Base-by-base conservation (phyloP, 2,329 filamentous ascomycete genomes). In the Hypoxylon sp. region DNA sequence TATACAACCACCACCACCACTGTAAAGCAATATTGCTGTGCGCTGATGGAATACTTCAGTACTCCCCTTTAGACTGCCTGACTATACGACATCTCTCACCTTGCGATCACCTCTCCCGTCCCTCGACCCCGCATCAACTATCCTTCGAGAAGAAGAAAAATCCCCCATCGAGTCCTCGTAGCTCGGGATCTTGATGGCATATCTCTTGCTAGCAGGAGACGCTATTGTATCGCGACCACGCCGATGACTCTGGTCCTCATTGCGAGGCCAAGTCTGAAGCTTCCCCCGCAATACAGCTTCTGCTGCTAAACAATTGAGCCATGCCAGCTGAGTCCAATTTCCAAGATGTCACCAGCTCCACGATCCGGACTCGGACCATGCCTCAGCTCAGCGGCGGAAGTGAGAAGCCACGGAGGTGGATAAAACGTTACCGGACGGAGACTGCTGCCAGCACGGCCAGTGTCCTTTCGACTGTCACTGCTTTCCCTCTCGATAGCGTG, bases 401-500 rank as follows among this genome's bases (percentile, higher is more conserved):
- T 72, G 76, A 77, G 71, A 75, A 76, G 70, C 74, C 74, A 74
- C 74, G 76, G 72, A 80, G 79, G 73, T 91, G 90, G 83, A 84
- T 91, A 75, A 94, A 93, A 82, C 87, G 86, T 72, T 95, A 96
- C 80, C 88, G 92, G 71, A 94, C 91, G 52, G 91, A 95, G 81
- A 89, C 96, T 72, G 89, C 92, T 67, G 93, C 93, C 48, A 92
- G 90, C 80, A 85, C 89, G 41, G 92, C 91, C 77, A 94, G 91
- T 79, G 85, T 94, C 71, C 84, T 95, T 62, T 93, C 91, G 38
- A 96, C 93, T 45, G 86, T 93, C 76, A 85, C 87, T 71, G 91
- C 93, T n/a, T 97, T 95, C 77, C 93, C 93, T 21, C 87, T 97
- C 73, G 93, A 97, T 79, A 95, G 93, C 75, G 91, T 95, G 78